Base-by-base conservation (phyloP, 106 monocot species). In the Acorus calamus region DNA sequence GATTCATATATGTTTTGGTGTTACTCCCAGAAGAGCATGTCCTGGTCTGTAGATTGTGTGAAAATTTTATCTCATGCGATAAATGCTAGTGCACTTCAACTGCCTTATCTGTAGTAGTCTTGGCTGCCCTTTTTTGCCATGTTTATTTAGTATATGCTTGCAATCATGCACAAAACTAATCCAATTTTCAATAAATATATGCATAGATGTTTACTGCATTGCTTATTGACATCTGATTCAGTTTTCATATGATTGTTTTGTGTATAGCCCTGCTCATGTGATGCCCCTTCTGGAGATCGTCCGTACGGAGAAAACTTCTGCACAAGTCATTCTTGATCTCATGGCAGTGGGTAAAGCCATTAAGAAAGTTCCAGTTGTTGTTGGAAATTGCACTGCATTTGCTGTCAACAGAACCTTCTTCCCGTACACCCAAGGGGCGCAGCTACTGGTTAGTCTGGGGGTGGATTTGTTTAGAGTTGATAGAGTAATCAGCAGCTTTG, bases 381-480 rank as follows among this genome's bases (percentile, higher is more conserved):
- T 61, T 61, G 45, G 61, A 2, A 61, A 61, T 46, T 61, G 61
- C 46, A 61, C 45, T 10, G 61, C n/a, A 7, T 46, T 61, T 61
- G 61, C 45, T 61, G 61, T 61, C 42, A 47, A 45, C 5, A 7
- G 61, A 6, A 46, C 12, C 11, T 11, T 61, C 61, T 46, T 61
- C 46, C 61, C 61, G 3, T 61, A 46, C 45, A 45, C 45, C 9
- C 61, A 61, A 5, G 7, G 11, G 44, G 61, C 45, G 11, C 9
- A 8, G 45, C 12, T 46, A 5, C 5, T 61, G 8, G 61, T 61
- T 3, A 2, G 46, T 46, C 61, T 10, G 7, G 61, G 61, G 13
- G 7, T 61, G 9, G 46, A 61, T 61, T 2, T 61, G 11, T 61
- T 10, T 11, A 44, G 11, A 8, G 12, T 61, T 8, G 61, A 61